Evolutionary conservation across 2,329 filamentous ascomycete genomes (phyloP), one percentile per base, ranked within the genome.

Genomic region (Verticillium klebahnii): DNA sequence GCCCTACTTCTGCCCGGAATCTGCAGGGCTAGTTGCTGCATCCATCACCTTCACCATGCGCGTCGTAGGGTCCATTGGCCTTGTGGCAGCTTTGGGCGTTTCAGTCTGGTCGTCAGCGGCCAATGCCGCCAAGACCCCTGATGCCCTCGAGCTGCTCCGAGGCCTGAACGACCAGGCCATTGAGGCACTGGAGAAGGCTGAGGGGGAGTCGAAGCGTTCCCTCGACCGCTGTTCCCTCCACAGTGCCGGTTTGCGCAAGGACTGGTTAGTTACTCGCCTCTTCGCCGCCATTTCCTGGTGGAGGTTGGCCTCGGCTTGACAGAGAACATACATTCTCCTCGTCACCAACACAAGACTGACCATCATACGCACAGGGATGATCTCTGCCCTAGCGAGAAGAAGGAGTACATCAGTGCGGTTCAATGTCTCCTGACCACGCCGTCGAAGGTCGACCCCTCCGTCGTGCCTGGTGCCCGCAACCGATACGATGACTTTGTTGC

Each of bases 401-500:
- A 65, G 59, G 60, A 60, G 5, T 66, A 64, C 58, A 65, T 66
- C 61, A 57, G 57, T 17, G 63, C 65, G 9, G 63, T 65, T 31
- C 62, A 66, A 39, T 66, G 64, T 31, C 39, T 67, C 29, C 40
- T 58, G 58, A 61, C 57, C 29, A 54, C 60, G 5, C 62, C 65
- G 29, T 57, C 60, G 15, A 62, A 59, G 54, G 62, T 60, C 5
- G 45, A 52, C 19, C 19, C 45, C 23, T 11, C 45, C 8, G 5
- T 23, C 19, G n/a, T 52, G 9, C 63, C 62, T 0, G 65, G 61
- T 2, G 62, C 61, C 7, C 64, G 61, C 12, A 66, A 59, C 60
- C 57, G 61, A 31, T 67, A 62, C n/a, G 65, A 67, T 37, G 66
- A 67, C n/a, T 67, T 67, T 19, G 64, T 67, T 2, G 66, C 66